phyloP scores from a whole-genome alignment of 176 grass and related monocot species.

The Carex cristatella region DNA sequence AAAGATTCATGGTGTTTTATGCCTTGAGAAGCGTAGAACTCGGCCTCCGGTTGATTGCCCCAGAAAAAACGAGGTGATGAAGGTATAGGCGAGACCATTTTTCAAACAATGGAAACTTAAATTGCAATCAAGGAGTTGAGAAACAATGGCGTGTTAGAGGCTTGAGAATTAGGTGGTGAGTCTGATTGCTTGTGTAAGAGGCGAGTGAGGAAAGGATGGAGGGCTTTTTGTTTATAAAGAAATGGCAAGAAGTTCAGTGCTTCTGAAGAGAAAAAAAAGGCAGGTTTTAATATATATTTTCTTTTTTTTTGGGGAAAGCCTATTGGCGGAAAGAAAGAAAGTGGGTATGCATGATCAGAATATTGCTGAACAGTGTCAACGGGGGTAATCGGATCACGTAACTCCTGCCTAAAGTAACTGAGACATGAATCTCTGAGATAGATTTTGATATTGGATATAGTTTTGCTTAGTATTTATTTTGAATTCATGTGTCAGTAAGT shows the following conservation, averaged over 20 bases:
- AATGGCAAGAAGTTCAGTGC: not conserved
- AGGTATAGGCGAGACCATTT: not conserved
- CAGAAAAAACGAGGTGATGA: constrained; percentile 41
- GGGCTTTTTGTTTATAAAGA: not conserved
- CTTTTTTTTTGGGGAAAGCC: not conserved
- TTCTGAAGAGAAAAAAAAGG: not conserved
- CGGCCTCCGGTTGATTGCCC: constrained; percentile 48
- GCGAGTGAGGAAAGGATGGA: not conserved
- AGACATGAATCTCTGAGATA: no score
- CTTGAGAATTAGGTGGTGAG: not conserved
- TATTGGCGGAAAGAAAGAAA: no score
- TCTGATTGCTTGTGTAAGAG: not conserved
- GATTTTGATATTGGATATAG: no score
- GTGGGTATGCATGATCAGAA: no score
- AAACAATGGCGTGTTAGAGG: not conserved
- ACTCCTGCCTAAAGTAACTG: no score
- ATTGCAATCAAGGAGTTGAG: not conserved
- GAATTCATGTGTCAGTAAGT: no score
- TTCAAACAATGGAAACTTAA: not conserved
- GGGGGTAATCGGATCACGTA: no score
- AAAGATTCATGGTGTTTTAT: constrained; percentile 45
- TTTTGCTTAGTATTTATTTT: no score
- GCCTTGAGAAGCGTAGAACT: constrained; percentile 49
- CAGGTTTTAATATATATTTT: not conserved
- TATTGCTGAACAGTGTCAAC: no score